Conservation (phyloP, 805 yeast genomes). For the Teunomyces aglyptinius region DNA sequence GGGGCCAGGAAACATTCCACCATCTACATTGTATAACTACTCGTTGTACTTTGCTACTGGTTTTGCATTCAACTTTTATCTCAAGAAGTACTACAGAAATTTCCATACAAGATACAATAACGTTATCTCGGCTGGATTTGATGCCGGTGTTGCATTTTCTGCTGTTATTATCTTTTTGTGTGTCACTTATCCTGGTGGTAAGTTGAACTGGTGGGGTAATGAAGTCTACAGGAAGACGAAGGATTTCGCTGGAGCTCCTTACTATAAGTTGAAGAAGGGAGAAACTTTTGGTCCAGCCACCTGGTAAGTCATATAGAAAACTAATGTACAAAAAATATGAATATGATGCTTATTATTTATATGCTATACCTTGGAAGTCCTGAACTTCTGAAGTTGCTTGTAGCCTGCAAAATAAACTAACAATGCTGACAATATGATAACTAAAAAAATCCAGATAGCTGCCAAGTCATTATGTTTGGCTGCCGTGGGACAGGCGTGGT, state of each 20-base stretch:
- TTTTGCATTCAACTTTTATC: slow-evolving; percentile 15
- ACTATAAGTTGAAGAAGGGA: slow-evolving; percentile 10
- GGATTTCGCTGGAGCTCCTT: slow-evolving; percentile 11
- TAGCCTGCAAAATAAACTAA: slow-evolving; percentile 41
- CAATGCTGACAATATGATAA: slow-evolving; percentile 43
- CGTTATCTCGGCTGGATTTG: slow-evolving; percentile 15
- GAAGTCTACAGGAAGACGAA: slow-evolving; percentile 13
- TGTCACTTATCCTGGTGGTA: slow-evolving; percentile 17
- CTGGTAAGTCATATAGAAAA: slow-evolving; percentile 10
- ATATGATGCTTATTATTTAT: background rate
- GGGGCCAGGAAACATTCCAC: slow-evolving; percentile 17
- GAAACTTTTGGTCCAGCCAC: slow-evolving; percentile 14
- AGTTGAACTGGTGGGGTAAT: slow-evolving; percentile 16
- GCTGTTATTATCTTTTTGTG: slow-evolving; percentile 39
- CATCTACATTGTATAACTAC: slow-evolving; percentile 17
- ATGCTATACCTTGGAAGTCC: background rate
- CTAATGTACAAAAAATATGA: background rate
- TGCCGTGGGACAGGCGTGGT: slow-evolving; percentile 83
- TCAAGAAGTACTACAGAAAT: slow-evolving; percentile 10
- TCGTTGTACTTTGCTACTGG: slow-evolving; percentile 15
- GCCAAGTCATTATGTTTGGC: slow-evolving; percentile 63
- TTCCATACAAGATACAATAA: slow-evolving; percentile 15
- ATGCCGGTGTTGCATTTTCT: slow-evolving; percentile 29
- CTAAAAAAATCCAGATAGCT: slow-evolving; percentile 61
- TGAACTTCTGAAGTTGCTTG: slow-evolving; percentile 11